These are phyloP conservation scores for Penicillium sp. DNA, from an alignment of 2,329 filamentous ascomycete species.

Conservation along the genomic window DNA sequence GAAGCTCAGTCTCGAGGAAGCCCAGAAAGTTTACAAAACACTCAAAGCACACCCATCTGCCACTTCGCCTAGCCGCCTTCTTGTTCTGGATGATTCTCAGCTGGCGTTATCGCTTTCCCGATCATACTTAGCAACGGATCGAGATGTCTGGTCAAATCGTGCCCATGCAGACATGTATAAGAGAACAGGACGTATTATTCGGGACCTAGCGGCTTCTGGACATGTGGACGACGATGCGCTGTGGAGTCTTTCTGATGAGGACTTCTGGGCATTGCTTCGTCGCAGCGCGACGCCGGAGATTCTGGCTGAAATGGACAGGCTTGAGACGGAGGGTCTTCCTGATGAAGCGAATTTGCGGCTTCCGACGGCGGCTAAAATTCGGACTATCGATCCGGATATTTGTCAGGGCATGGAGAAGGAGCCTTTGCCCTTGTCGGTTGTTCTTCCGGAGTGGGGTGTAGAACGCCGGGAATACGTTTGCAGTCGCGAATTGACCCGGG, in stretches of 20 bases:
- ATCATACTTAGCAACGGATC: constrained; percentile 36
- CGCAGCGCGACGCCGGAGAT: constrained; percentile 15
- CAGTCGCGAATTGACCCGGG: constrained; percentile 10
- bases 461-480: constrained; percentile 20
- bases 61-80: constrained; percentile 25
- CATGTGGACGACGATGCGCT: constrained; percentile 30
- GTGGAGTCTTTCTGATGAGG: constrained; percentile 37
- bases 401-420: constrained; percentile 7
- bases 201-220: constrained; percentile 22
- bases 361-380: constrained; percentile 30
- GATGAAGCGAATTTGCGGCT: constrained; percentile 26
- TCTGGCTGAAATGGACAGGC: constrained; percentile 8
- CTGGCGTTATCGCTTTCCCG: constrained; percentile 34
- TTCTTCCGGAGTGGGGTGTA: constrained; percentile 16
- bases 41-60: constrained; percentile 33
- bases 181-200: constrained; percentile 37
- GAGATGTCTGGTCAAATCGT: constrained; percentile 41
- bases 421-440: constrained; percentile 15
- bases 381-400: constrained; percentile 37
- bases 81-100: constrained; percentile 32
- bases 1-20: constrained; percentile 33
- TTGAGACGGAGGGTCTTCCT: constrained; percentile 10
- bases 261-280: constrained; percentile 38
- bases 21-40: constrained; percentile 23
- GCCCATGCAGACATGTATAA: constrained; percentile 38